Percentiles rank a stretch among this genome's conserved stretches.
Evolutionary conservation across 768 basidiomycete species (phyloP).

Genomic region (Mycena floridula): DNA sequence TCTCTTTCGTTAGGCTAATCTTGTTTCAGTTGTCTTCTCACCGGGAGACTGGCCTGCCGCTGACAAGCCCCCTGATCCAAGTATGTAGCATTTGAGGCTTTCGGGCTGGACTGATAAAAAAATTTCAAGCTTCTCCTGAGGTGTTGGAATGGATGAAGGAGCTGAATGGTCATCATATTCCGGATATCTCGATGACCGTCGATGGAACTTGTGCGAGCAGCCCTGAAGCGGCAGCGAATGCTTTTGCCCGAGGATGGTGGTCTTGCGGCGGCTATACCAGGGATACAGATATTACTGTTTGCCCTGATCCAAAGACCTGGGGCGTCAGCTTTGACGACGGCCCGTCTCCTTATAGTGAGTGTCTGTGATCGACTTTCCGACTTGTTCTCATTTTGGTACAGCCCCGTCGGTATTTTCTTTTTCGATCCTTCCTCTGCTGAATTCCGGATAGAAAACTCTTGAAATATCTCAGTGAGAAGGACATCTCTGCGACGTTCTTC

Average conservation of each 20-base stretch:
- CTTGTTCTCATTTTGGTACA: too few species aligned
- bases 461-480: slow-evolving; percentile 57
- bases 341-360: slow-evolving; percentile 75
- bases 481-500: slow-evolving; percentile 84
- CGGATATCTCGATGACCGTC: slow-evolving; percentile 55
- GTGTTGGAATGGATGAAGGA: slow-evolving; percentile 76
- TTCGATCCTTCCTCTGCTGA: slow-evolving; percentile 2
- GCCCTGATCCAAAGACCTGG: slow-evolving; percentile 68
- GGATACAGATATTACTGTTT: slow-evolving; percentile 54
- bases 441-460: slow-evolving; percentile 49
- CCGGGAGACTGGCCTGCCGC: slow-evolving; percentile 52
- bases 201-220: slow-evolving; percentile 69
- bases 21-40: slow-evolving; percentile 25
- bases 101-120: slow-evolving; percentile 21
- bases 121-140: slow-evolving; percentile 37
- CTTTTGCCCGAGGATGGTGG: slow-evolving; percentile 80
- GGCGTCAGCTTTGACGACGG: slow-evolving; percentile 88
- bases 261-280: slow-evolving; percentile 75
- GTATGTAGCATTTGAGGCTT: slow-evolving; percentile 3
- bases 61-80: slow-evolving; percentile 48
- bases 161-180: slow-evolving; percentile 65
- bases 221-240: slow-evolving; percentile 46
- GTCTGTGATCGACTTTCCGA: too few species aligned
- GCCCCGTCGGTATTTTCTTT: too few species aligned
- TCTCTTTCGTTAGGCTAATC: not conserved